Conservation (phyloP, 2,329 filamentous ascomycete species). For the Verticillium dahliae region DNA sequence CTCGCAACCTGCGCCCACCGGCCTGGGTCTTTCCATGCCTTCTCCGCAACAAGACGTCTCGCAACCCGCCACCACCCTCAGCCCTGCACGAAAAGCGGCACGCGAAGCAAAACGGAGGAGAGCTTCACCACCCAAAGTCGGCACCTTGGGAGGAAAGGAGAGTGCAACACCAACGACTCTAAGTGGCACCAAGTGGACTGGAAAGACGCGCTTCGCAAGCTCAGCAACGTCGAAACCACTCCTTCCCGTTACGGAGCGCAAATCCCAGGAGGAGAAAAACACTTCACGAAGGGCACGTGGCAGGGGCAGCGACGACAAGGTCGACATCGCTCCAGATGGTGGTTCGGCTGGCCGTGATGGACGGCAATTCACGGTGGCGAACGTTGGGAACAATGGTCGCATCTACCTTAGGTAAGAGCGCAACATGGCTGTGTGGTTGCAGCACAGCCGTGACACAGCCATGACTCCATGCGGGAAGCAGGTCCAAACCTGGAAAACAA, state of each 20-base stretch:
- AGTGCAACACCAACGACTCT: background rate
- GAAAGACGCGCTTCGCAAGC: constrained; percentile 18
- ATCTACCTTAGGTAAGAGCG: constrained; percentile 69
- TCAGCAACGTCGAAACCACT: constrained; percentile 27
- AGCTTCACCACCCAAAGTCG: constrained; percentile 11
- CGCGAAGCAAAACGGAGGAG: constrained; percentile 11
- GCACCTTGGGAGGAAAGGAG: constrained; percentile 13
- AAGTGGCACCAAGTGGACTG: constrained; percentile 12
- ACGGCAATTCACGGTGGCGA: constrained; percentile 71
- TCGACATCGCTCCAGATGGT: constrained; percentile 54
- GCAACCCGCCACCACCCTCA: constrained; percentile 3
- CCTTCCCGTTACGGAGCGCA: constrained; percentile 39
- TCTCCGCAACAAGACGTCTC: constrained; percentile 5
- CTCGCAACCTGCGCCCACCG: constrained; percentile 2
- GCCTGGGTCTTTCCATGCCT: background rate
- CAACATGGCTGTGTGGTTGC: background rate
- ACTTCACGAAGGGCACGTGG: constrained; percentile 34
- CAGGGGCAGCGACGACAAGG: constrained; percentile 47
- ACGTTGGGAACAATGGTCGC: constrained; percentile 76
- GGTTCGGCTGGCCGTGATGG: constrained; percentile 56
- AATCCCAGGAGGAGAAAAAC: constrained; percentile 31
- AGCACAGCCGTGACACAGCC: too few species aligned
- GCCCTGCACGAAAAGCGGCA: constrained; percentile 2
- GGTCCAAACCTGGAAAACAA: too few species aligned
- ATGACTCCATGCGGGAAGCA: background rate